Base-by-base conservation (phyloP, 345 rosid genomes). In the Hibiscus trionum region DNA sequence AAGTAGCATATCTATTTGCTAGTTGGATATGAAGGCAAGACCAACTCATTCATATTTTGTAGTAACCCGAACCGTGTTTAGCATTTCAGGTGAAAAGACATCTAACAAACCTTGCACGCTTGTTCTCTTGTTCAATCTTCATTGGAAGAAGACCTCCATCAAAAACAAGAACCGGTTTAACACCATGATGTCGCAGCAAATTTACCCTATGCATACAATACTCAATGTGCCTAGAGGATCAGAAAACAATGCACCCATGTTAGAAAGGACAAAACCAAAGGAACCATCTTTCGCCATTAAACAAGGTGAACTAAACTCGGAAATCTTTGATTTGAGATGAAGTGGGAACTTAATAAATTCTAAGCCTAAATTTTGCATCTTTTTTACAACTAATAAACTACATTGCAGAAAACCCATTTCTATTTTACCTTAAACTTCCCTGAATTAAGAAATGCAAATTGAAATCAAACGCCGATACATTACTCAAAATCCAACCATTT, bases 51-150 rank as follows among this genome's bases (percentile, higher is more conserved):
- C 31, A 66, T 46, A 66, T 42, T 19, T 46, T 46, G 24, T 8
- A 2, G 27, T 44, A 66, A 66, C 31, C 14, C 21, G 27, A 66
- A 66, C 27, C 19, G 47, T 31, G 35, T 47, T 24, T 26, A 46
- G 70, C 21, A 66, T 46, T 15, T 15, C 29, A 3, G 27, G 10
- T 39, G 33, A 39, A 70, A 37, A 17, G 33, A 70, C 12, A 56
- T 70, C 12, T 35, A 64, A 58, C 80, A 71, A 85, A 95, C 97
- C 93, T 92, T 44, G 93, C 93, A 50, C 99, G 96, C 76, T 92
- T 92, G 77, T 90, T 95, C 88, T 95, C 99, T 80, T 95, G 98
- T 63, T 95, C 99, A 58, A 83, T 84, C 86, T 95, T 92, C 98
- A 95, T 90, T 0, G 97, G 98, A 66, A 95, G 82, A 61, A 86